phyloP scores from a whole-genome alignment of 148 eudicot species.

The Amaranthus hypochondriacus region DNA sequence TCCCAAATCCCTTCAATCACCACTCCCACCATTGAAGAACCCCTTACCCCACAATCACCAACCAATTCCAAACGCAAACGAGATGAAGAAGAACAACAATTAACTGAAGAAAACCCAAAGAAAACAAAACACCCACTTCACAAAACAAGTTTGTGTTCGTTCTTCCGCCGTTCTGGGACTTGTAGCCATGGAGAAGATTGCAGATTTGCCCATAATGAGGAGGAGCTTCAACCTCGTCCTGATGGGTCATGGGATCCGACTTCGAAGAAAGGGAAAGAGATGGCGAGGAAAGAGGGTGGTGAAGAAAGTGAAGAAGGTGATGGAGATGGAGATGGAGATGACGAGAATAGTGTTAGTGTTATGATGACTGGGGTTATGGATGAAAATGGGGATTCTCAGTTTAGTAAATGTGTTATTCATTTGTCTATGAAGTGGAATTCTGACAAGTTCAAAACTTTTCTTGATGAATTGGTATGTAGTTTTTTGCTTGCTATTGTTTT shows the following conservation, averaged over 20 bases:
- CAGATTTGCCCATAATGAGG: constrained; percentile 75
- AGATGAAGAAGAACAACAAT: constrained; percentile 23
- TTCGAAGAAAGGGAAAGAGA: constrained; percentile 68
- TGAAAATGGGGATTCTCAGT: constrained; percentile 31
- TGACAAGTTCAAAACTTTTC: constrained; percentile 54
- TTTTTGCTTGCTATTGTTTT: neutral
- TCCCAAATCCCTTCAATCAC: constrained; percentile 44
- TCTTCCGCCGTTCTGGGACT: constrained; percentile 52
- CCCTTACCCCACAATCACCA: neutral
- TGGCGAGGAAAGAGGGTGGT: constrained; percentile 29
- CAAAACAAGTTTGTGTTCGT: constrained; percentile 86
- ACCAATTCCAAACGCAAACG: constrained; percentile 52
- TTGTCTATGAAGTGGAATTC: constrained; percentile 71
- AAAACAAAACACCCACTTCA: constrained; percentile 43
- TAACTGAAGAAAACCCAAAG: constrained; percentile 15
- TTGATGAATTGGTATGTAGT: constrained; percentile 47
- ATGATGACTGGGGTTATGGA: constrained; percentile 67
- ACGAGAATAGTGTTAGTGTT: constrained; percentile 29
- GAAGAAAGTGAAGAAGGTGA: constrained; percentile 21
- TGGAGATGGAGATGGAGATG: constrained; percentile 18
- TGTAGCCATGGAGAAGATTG: constrained; percentile 84
- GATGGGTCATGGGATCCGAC: constrained; percentile 92
- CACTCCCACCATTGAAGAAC: constrained; percentile 14
- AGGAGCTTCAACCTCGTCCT: constrained; percentile 67
- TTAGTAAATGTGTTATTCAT: constrained; percentile 63